These are phyloP conservation scores for Astrephomene gubernaculifera DNA, from an alignment of 139 green algal species.

Conservation along the genomic window DNA sequence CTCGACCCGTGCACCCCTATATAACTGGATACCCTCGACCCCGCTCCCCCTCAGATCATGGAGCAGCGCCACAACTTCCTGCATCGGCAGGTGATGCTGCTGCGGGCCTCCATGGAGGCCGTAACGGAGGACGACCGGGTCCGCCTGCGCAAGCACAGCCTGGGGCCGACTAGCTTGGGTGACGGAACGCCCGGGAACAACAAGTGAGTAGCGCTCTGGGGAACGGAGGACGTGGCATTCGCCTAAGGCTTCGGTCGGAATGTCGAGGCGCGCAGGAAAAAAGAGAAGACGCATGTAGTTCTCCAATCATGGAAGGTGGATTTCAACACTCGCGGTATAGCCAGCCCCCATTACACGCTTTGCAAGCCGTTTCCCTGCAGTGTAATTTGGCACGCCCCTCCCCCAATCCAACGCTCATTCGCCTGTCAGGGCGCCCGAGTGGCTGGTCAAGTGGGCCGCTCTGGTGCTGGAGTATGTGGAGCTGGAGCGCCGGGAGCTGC, in stretches of 20 bases:
- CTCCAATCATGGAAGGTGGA: too few relatives aligned
- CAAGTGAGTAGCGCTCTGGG: constrained; percentile 1
- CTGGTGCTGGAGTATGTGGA: constrained; percentile 82
- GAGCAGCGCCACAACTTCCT: constrained; percentile 82
- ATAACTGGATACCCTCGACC: too few relatives aligned
- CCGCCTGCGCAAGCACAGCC: constrained; percentile 46
- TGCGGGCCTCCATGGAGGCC: constrained; percentile 60
- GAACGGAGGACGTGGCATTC: too few relatives aligned
- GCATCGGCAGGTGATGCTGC: constrained; percentile 78
- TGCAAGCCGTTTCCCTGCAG: too few relatives aligned
- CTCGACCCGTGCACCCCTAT: neutral
- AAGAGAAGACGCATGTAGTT: too few relatives aligned
- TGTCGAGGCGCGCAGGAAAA: too few relatives aligned
- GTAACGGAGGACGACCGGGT: constrained; percentile 57
- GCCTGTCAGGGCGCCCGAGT: constrained; percentile 58
- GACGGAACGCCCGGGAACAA: constrained; percentile 24
- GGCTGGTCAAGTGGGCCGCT: constrained; percentile 89
- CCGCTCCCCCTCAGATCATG: constrained; percentile 65
- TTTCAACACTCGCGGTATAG: too few relatives aligned
- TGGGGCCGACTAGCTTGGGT: constrained; percentile 66
- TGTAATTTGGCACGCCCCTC: too few relatives aligned
- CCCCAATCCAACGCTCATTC: neutral
- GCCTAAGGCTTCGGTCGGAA: too few relatives aligned
- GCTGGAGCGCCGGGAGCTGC: constrained; percentile 76
- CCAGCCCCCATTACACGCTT: too few relatives aligned